Evolutionary conservation across 345 rosid genomes (phyloP).

Genomic region (Linum lewisii): DNA sequence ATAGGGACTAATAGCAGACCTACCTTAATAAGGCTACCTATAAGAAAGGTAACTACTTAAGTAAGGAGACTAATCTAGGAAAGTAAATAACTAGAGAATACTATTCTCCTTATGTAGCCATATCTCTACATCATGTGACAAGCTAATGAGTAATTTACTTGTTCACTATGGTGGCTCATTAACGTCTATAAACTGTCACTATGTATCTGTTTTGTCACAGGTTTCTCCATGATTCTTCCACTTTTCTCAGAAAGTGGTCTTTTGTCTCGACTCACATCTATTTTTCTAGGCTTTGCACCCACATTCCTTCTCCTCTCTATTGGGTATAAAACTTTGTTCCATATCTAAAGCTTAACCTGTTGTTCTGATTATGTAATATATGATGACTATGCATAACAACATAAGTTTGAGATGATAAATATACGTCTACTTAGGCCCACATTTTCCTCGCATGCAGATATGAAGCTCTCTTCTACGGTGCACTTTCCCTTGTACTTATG

Average conservation of each 20-base stretch:
- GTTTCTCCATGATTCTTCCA: conserved; percentile 72
- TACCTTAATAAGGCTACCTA: too few relatives aligned
- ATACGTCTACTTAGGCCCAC: background rate
- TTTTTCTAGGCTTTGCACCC: conserved; percentile 88
- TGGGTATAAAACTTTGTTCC: conserved; percentile 39
- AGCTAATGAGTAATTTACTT: too few relatives aligned
- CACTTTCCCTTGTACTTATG: conserved; percentile 64
- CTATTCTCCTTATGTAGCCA: too few relatives aligned
- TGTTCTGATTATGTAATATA: conserved; percentile 1
- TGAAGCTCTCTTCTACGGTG: conserved; percentile 88
- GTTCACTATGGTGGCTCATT: background rate
- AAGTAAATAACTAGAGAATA: too few relatives aligned
- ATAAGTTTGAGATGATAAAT: background rate
- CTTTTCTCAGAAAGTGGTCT: conserved; percentile 61
- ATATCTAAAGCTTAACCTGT: background rate
- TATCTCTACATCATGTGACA: too few relatives aligned
- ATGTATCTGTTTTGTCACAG: conserved; percentile 28
- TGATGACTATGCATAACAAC: background rate
- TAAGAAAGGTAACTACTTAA: too few relatives aligned
- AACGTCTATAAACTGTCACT: background rate
- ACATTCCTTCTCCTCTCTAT: conserved; percentile 82
- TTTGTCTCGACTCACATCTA: conserved; percentile 68
- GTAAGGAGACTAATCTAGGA: too few relatives aligned
- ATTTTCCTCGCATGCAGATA: conserved; percentile 35
- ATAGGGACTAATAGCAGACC: too few relatives aligned